Evolutionary conservation across 83 land plant genomes (phyloP), one percentile per base, ranked within the genome.

Genomic region (Thuja plicata): DNA sequence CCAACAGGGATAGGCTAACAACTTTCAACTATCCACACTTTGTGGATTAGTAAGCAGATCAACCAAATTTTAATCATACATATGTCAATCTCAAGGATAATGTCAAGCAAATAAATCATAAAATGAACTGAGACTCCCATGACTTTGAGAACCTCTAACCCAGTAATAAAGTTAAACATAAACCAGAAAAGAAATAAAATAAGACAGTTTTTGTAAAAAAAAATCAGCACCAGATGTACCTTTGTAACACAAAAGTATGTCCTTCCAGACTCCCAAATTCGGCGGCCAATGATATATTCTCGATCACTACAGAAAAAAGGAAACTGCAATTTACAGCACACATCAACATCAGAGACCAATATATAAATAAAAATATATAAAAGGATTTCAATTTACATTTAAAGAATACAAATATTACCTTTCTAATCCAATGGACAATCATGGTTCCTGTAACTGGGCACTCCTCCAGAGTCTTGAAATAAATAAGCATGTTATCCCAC

Each of bases 231-330:
- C 43, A 79, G 82, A 5, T 38, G 73, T 92, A 97, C 99, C 99
- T 95, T 95, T 54, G 97, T 96, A 76, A 97, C 93, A 88, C 99
- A 97, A 89, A 96, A 97, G 76, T 91, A 97, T 38, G 93, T 90
- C 87, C 93, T 96, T 48, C 95, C 94, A 71, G 93, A 89, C 89
- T 96, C 97, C 99, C 99, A 97, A 87, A 97, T 95, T 66, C 98
- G 92, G 85, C 98, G 92, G 15, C 94, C 98, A 90, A 96, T 94
- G 27, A 96, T 93, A 74, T 97, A 97, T 87, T 97, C 99, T 48
- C 99, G 91, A 93, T 97, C 99, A 79, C 96, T 97, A 90, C 99
- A 97, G 92, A 97, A 97, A 88, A 97, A 97, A 45, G 99, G 99
- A 86, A 96, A 97, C 99, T 97, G 94, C 90, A 91, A 73, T 89